Conservation (phyloP, 352 stramenopile species). For the Phytophthora citricola region DNA sequence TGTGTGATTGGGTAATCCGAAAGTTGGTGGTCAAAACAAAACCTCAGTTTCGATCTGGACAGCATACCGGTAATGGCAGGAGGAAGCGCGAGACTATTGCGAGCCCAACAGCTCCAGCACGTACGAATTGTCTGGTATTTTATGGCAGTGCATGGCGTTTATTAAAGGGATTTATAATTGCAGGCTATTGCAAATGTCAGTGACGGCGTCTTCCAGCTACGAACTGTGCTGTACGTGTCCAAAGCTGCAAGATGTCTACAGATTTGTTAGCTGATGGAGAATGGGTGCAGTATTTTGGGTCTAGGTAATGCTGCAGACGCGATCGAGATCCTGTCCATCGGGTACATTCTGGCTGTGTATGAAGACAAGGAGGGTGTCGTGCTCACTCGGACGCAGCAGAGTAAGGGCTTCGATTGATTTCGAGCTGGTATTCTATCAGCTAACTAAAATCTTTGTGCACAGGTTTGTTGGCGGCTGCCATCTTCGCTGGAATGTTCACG, state of each 20-base stretch:
- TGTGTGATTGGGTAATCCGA: constrained; percentile 28
- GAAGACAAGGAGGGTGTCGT: constrained; percentile 70
- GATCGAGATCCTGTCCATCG: constrained; percentile 92
- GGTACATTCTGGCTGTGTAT: constrained; percentile 91
- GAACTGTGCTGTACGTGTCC: constrained; percentile 63
- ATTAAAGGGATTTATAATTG: background rate
- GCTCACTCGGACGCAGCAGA: constrained; percentile 60
- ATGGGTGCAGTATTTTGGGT: constrained; percentile 63
- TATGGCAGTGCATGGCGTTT: background rate
- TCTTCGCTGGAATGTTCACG: constrained; percentile 92
- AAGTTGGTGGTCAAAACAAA: background rate
- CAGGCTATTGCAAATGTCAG: constrained; percentile 61
- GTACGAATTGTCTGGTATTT: constrained; percentile 5
- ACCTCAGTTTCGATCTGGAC: constrained; percentile 7
- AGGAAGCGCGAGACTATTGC: constrained; percentile 8
- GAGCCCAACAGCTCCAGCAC: constrained; percentile 24
- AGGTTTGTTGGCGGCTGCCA: constrained; percentile 85
- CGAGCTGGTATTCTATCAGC: no score
- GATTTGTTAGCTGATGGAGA: background rate
- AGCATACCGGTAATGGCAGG: constrained; percentile 7
- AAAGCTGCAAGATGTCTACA: background rate
- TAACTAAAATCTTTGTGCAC: background rate
- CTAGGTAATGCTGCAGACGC: constrained; percentile 90
- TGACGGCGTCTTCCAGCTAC: constrained; percentile 75
- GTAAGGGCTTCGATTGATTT: constrained; percentile 26